Evolutionary conservation across 2,329 filamentous ascomycete genomes (phyloP).

Genomic region (Achaetomium macrosporum): DNA sequence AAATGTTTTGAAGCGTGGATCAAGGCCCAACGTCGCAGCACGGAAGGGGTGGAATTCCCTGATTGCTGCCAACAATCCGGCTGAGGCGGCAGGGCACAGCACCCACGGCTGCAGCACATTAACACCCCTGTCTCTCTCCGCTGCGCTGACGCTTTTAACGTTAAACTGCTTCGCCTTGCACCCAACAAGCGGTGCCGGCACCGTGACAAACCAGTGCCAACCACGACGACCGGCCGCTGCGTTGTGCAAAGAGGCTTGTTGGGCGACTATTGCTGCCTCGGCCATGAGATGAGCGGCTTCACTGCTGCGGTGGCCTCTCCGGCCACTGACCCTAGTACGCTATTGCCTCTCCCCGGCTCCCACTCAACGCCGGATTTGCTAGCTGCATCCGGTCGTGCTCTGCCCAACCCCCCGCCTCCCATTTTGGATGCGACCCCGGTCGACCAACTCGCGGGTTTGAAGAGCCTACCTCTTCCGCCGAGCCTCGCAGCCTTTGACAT

Average conservation of each 20-base stretch:
- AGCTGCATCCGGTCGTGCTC: conserved; percentile 15
- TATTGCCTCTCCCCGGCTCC: conserved; percentile 29
- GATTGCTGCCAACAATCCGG: conserved; percentile 11
- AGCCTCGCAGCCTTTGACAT: conserved; percentile 40
- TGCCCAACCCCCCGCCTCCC: conserved; percentile 17
- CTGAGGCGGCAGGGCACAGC: conserved; percentile 7
- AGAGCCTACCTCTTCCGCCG: conserved; percentile 34
- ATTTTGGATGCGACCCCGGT: conserved; percentile 12
- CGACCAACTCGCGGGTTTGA: conserved; percentile 26
- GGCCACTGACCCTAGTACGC: conserved; percentile 34
- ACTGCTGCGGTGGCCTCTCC: conserved; percentile 35
- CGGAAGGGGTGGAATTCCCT: conserved; percentile 2
- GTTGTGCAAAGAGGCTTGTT: conserved; percentile 9
- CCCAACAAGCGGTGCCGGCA: conserved; percentile 3
- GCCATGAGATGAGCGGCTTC: conserved; percentile 41
- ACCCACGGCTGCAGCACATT: background rate
- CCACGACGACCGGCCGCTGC: conserved; percentile 15
- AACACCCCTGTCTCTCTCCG: conserved; percentile 4
- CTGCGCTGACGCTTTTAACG: background rate
- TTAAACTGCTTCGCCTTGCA: conserved; percentile 2
- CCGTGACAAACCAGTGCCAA: conserved; percentile 10
- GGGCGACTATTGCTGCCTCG: conserved; percentile 6
- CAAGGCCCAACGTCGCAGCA: conserved; percentile 5
- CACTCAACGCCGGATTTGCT: conserved; percentile 32
- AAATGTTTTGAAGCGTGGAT: conserved; percentile 10